Base-by-base conservation (phyloP, 805 yeast genomes). In the Hanseniaspora singularis region DNA sequence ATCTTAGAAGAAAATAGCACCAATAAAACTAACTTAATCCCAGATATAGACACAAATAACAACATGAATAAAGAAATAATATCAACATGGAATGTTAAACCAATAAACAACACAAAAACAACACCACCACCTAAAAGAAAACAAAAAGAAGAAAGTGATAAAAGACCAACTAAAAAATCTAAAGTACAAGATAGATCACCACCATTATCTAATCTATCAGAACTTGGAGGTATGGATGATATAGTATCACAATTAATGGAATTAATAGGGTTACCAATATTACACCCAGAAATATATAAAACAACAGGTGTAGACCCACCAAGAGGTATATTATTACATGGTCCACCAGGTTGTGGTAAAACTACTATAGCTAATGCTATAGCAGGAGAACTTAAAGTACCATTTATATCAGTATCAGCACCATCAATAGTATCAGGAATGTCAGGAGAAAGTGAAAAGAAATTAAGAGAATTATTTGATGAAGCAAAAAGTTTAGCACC, bases 331-430 rank as follows among this genome's bases (percentile, higher is more conserved):
- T 62, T 92, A 26, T 64, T 92, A n/a, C 94, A 88, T 62, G 98
- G 98, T 0, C 98, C 98, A 0, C 98, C 97, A 1, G 98, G 98
- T 14, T 92, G 98, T 68, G 98, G 98, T 61, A 92, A 92, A 57
- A 92, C 98, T 0, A 81, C 95, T 36, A 79, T 92, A 46, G 98
- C 98, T 3, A 87, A 87, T 62, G 96, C 97, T 0, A 67, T 92
- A 19, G 98, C 98, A 1, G 95, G 95, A 24, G 95, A 89, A 58
- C 70, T 92, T 27, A 82, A 86, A 54, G 95, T 92, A 0, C 96
- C 97, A 0, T 92, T 92, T 58, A 76, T 92, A 15, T 80, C 82
- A 38, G 72, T 92, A 1, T 82, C 95, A 23, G 97, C 98, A 0
- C 98, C 98, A 1, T 81, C 95, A 2, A 85, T 92, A 8, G 97